Evolutionary conservation across 2,329 filamentous ascomycete species (phyloP).

Genomic region (Cercospora sp.): DNA sequence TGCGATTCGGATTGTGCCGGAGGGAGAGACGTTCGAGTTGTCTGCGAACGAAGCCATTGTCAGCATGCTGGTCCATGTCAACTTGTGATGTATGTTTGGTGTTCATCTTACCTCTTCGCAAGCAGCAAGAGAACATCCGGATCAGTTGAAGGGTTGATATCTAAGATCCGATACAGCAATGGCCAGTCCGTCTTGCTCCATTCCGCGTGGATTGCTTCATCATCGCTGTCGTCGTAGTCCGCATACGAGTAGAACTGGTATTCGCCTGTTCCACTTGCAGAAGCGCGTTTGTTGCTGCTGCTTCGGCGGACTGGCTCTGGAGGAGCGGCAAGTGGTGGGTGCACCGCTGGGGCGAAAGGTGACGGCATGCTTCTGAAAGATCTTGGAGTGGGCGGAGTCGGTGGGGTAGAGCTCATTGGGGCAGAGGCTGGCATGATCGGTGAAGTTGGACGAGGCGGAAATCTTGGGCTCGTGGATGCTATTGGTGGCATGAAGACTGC

Average conservation of each 20-base stretch:
- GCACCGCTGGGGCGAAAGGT: constrained; percentile 4
- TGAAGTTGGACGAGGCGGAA: not conserved
- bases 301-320: not conserved
- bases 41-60: constrained; percentile 13
- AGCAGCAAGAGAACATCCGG: constrained; percentile 18
- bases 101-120: constrained; percentile 22
- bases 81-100: not conserved
- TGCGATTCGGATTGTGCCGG: constrained; percentile 27
- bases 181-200: constrained; percentile 26
- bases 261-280: constrained; percentile 9
- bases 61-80: not conserved
- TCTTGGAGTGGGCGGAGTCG: not conserved
- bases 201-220: constrained; percentile 14
- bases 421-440: not conserved
- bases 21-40: constrained; percentile 22
- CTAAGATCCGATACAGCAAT: constrained; percentile 33
- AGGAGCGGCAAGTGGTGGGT: not conserved
- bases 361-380: constrained; percentile 6
- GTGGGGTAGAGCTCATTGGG: not conserved
- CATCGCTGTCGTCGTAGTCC: constrained; percentile 20
- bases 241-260: constrained; percentile 20
- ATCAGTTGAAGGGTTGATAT: constrained; percentile 28
- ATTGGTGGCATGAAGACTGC: not conserved
- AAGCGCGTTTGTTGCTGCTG: not conserved
- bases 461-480: not conserved